Percentiles rank a stretch among this genome's conserved stretches.
phyloP scores from a whole-genome alignment of 1,284 basidiomycete genomes.

The Sanghuangporus weigelae region DNA sequence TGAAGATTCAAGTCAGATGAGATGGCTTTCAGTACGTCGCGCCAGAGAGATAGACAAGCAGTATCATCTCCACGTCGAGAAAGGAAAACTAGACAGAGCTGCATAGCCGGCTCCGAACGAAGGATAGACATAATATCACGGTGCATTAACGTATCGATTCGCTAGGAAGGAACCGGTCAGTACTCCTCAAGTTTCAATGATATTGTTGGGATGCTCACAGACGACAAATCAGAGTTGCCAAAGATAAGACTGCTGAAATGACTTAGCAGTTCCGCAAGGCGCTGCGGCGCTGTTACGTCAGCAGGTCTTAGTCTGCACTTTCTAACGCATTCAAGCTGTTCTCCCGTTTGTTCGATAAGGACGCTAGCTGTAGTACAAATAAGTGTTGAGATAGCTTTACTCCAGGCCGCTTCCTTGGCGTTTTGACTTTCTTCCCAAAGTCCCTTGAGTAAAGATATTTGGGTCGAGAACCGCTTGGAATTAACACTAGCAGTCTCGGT shows the following conservation, averaged over 20 bases:
- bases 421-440: not conserved
- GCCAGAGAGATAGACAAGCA: slow-evolving; percentile 38
- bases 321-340: not conserved
- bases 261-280: slow-evolving; percentile 35
- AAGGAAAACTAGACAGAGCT: slow-evolving; percentile 47
- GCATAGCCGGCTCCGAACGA: slow-evolving; percentile 28
- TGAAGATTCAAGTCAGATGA: slow-evolving; percentile 28
- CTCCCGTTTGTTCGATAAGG: not conserved
- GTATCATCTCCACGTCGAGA: slow-evolving; percentile 33
- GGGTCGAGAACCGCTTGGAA: not conserved
- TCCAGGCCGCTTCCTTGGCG: not conserved
- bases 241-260: slow-evolving; percentile 40
- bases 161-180: slow-evolving; percentile 26
- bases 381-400: not conserved
- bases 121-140: slow-evolving; percentile 38
- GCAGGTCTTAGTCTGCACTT: not conserved
- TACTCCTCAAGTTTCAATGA: not conserved
- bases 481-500: not conserved
- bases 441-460: not conserved
- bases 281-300: not conserved
- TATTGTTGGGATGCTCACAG: slow-evolving; percentile 30
- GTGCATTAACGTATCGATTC: slow-evolving; percentile 40
- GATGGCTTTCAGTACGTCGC: slow-evolving; percentile 34
- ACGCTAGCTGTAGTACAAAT: slow-evolving; percentile 3
- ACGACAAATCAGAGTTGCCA: slow-evolving; percentile 31